Evolutionary conservation across 2,329 filamentous ascomycete genomes (phyloP).

Genomic region (Sordariomycetes sp.): DNA sequence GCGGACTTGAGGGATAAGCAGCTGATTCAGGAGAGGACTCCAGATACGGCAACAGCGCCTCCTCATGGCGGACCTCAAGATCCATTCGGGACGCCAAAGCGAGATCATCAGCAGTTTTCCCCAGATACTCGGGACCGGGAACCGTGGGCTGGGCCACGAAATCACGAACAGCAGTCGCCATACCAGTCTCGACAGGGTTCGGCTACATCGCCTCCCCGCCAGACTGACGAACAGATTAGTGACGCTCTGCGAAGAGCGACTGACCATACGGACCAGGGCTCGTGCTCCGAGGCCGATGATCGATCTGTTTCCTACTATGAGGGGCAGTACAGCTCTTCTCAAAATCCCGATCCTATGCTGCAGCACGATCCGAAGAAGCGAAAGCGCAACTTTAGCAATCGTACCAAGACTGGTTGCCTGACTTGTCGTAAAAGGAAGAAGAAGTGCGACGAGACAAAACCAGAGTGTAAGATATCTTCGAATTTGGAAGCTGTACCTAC

Average conservation of each 20-base stretch:
- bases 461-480: constrained; percentile 61
- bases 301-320: constrained; percentile 28
- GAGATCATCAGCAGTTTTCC: constrained; percentile 33
- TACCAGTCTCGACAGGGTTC: constrained; percentile 38
- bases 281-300: constrained; percentile 47
- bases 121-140: constrained; percentile 40
- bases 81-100: constrained; percentile 29
- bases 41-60: constrained; percentile 19
- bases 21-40: constrained; percentile 20
- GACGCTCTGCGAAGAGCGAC: constrained; percentile 34
- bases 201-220: constrained; percentile 31
- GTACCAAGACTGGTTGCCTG: constrained; percentile 91
- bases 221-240: constrained; percentile 39
- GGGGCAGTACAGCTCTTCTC: constrained; percentile 34
- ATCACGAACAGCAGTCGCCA: constrained; percentile 35
- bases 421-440: constrained; percentile 91
- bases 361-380: constrained; percentile 59
- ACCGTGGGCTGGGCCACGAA: constrained; percentile 37
- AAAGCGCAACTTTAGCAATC: constrained; percentile 82
- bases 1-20: constrained; percentile 33
- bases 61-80: constrained; percentile 29
- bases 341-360: constrained; percentile 37
- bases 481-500: neutral
- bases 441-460: constrained; percentile 94
- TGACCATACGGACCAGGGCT: constrained; percentile 35